A percentile compares a stretch with the other conserved stretches of the same genome.
Evolutionary conservation across 2,329 filamentous ascomycete genomes (phyloP).

Genomic region (Xylariaceae sp.): DNA sequence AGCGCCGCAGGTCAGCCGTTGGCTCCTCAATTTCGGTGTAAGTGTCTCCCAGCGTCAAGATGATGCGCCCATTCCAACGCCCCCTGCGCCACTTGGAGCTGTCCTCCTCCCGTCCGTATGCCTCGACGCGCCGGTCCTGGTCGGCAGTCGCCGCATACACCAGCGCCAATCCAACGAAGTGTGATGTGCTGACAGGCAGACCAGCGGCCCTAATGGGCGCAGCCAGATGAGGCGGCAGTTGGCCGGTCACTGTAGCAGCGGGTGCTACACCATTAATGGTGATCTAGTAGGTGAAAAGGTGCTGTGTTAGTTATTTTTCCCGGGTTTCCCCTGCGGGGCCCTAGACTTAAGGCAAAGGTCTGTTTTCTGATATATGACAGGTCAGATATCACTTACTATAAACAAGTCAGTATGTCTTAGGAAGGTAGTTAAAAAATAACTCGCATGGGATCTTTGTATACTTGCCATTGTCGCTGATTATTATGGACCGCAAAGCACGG

Average conservation of each 20-base stretch:
- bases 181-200: constrained; percentile 32
- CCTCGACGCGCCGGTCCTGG: constrained; percentile 32
- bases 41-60: constrained; percentile 34
- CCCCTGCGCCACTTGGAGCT: constrained; percentile 4
- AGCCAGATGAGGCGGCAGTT: constrained; percentile 27
- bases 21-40: constrained; percentile 37
- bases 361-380: too few species aligned
- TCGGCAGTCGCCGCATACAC: constrained; percentile 37
- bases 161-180: constrained; percentile 35
- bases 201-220: constrained; percentile 29
- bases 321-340: too few species aligned
- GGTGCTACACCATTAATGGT: constrained; percentile 41
- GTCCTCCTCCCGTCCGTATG: constrained; percentile 35
- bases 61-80: constrained; percentile 36
- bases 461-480: not conserved
- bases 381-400: too few species aligned
- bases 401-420: too few species aligned
- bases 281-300: too few species aligned
- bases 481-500: constrained; percentile 22
- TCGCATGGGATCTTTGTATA: too few species aligned
- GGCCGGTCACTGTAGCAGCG: constrained; percentile 32
- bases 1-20: constrained; percentile 17
- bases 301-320: too few species aligned
- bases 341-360: too few species aligned
- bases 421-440: too few species aligned